Evolutionary conservation across 2,329 filamentous ascomycete species (phyloP).

Genomic region (Fusarium coffeatum): DNA sequence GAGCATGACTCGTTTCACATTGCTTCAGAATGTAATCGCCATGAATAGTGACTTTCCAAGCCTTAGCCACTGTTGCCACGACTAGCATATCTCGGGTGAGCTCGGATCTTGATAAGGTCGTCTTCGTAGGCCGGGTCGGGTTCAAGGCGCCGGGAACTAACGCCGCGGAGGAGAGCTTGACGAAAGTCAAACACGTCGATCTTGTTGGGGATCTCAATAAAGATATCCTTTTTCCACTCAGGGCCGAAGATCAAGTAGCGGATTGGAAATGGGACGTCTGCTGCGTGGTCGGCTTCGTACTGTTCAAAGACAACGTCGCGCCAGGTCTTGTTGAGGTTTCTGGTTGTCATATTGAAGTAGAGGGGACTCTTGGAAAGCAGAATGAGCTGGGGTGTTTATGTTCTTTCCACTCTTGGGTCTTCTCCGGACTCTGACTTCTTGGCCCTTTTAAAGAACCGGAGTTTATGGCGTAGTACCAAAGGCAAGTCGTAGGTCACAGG

Average conservation of each 20-base stretch:
- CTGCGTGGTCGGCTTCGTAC: slow-evolving; percentile 32
- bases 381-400: neutral
- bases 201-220: slow-evolving; percentile 3
- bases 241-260: slow-evolving; percentile 39
- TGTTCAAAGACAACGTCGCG: slow-evolving; percentile 25
- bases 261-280: slow-evolving; percentile 38
- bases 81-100: neutral
- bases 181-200: neutral
- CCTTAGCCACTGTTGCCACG: neutral
- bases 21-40: neutral
- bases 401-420: neutral
- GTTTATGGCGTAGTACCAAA: neutral
- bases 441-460: neutral
- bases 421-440: rapidly evolving
- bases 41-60: neutral
- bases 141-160: neutral
- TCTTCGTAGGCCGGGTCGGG: neutral
- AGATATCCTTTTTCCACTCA: slow-evolving; percentile 10
- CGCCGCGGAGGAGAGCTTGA: neutral
- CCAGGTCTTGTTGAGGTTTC: slow-evolving; percentile 36
- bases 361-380: neutral
- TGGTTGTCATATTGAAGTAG: slow-evolving; percentile 20
- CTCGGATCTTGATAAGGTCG: neutral
- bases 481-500: too few relatives aligned
- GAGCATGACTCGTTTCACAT: too few relatives aligned